A percentile compares a stretch with the other conserved stretches of the same genome.
Conservation (phyloP, 129 eudicot genomes). For the Dittrichia graveolens region DNA sequence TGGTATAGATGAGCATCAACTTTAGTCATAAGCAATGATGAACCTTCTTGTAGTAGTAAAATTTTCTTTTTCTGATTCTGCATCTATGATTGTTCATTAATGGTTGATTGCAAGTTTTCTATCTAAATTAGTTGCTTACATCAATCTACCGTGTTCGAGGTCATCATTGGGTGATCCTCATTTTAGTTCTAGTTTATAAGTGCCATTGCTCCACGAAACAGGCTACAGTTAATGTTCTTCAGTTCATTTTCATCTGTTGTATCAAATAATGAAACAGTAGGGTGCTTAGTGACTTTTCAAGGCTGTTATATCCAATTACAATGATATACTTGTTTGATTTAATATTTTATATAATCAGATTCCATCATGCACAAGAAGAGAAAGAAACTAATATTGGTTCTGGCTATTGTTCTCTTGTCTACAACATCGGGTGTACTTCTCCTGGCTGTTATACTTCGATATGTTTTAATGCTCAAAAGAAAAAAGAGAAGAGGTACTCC, state of each 20-base stretch:
- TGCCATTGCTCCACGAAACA: not conserved
- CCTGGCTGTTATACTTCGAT: conserved; percentile 13
- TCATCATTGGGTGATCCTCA: not conserved
- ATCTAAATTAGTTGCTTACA: not conserved
- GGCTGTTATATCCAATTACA: not conserved
- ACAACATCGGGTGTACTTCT: conserved; percentile 22
- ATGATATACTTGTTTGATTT: conserved; percentile 7
- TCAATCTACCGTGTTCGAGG: not conserved
- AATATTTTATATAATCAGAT: conserved; percentile 19
- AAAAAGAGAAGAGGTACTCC: conserved; percentile 36
- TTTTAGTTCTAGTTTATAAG: not conserved
- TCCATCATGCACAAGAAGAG: conserved; percentile 35
- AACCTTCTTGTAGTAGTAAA: not conserved
- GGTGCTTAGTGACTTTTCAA: conserved; percentile 13
- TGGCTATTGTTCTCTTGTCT: conserved; percentile 23
- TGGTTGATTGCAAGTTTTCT: not conserved
- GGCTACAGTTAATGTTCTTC: not conserved
- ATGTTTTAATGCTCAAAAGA: conserved; percentile 15
- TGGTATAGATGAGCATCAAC: not conserved
- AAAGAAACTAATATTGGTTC: conserved; percentile 27
- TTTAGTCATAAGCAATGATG: not conserved
- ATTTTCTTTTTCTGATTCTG: not conserved
- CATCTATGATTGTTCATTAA: not conserved
- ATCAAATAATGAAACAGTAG: not conserved
- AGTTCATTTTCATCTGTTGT: not conserved